These are phyloP conservation scores for Raphanus hybrid DNA, from an alignment of 441 rosid species.

Conservation along the genomic window DNA sequence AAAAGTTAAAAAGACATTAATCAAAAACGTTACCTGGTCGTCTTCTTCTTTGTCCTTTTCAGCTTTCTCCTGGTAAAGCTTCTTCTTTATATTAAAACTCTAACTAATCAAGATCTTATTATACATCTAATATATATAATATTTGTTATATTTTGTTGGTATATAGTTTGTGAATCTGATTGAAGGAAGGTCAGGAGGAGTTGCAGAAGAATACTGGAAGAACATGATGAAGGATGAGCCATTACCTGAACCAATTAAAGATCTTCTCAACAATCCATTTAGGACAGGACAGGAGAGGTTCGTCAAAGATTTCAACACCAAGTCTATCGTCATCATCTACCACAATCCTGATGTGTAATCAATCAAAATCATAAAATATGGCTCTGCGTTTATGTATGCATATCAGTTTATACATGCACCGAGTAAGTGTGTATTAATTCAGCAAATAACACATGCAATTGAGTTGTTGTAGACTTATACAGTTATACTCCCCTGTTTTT, in stretches of 20 bases:
- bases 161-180: slow-evolving; percentile 35
- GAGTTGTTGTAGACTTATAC: slow-evolving; percentile 7
- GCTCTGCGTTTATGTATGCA: slow-evolving; percentile 14
- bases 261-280: slow-evolving; percentile 43
- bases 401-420: slow-evolving; percentile 15
- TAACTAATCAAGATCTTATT: slow-evolving; percentile 22
- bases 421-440: neutral
- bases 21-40: slow-evolving; percentile 34
- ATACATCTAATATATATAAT: neutral
- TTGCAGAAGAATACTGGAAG: slow-evolving; percentile 41
- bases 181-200: slow-evolving; percentile 36
- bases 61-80: slow-evolving; percentile 39
- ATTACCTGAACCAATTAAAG: slow-evolving; percentile 42
- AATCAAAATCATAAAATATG: neutral
- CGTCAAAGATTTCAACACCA: slow-evolving; percentile 31
- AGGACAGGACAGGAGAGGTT: slow-evolving; percentile 32
- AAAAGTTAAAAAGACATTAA: slow-evolving; percentile 36
- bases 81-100: slow-evolving; percentile 18
- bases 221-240: slow-evolving; percentile 43
- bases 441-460: neutral
- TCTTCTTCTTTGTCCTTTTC: slow-evolving; percentile 32
- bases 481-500: too few relatives aligned
- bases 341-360: slow-evolving; percentile 35
- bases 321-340: slow-evolving; percentile 41
- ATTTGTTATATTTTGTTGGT: slow-evolving; percentile 1